Evolutionary conservation across 1,284 basidiomycete genomes (phyloP), one percentile per base, ranked within the genome.

Genomic region (Hemileia vastatrix): DNA sequence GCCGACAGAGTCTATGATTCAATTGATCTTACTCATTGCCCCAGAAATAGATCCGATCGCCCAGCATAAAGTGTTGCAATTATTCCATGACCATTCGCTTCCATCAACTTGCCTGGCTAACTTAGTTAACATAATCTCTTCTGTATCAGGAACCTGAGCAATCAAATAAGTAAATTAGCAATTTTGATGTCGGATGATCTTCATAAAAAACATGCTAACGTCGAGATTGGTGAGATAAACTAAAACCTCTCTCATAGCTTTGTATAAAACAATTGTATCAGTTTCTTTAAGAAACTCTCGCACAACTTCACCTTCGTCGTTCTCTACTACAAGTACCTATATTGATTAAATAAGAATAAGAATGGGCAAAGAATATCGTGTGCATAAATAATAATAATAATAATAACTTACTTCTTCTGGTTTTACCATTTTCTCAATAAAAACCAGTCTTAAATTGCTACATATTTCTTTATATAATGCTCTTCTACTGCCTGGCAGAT

Each of bases 361-460:
- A 44, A 15, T n/a, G 11, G n/a, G 32, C 8, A 13, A 18, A 18
- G 52, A 9, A 18, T 27, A 2, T 3, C 21, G 53, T 9, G 31
- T 43, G 23, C 21, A 31, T 8, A 48, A 6, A n/a, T 8, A 43
- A 43, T 8, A n/a, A 6, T 11, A 57, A 31, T 9, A 18, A 11
- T 8, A 51, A n/a, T 23, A 8, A 44, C 61, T 11, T 43, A 63
- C 61, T 83, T 99, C 95, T 77, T 99, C 95, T 9, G 95, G 95
- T 78, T 98, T 99, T 70, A 97, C 95, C 95, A 99, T 99, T 73
- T 91, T 85, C 78, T 97, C 94, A 70, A 98, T 96, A 77, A 98
- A 92, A 54, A 98, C 94, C 66, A 98, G 78, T 44, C 95, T 84
- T 67, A 99, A 78, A 76, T 99, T 97, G 54, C 89, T 93, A 63